phyloP scores from a whole-genome alignment of 305 asterid genomes.

The Petunia hybrid region DNA sequence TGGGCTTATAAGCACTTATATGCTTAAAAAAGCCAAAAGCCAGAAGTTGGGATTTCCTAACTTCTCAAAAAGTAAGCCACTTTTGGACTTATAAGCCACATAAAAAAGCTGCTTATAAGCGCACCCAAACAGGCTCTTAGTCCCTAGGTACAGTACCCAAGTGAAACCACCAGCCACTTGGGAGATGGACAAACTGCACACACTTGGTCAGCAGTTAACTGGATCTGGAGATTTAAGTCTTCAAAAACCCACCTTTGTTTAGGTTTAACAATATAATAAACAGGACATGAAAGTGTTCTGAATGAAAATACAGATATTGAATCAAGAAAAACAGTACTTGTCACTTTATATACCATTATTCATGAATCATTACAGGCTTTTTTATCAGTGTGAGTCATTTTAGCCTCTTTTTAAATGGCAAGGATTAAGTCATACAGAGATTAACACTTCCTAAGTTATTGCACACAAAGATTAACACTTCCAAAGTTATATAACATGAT shows the following conservation, averaged over 20 bases:
- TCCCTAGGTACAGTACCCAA: neutral
- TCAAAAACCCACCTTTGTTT: constrained; percentile 24
- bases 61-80: no score
- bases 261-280: neutral
- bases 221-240: constrained; percentile 11
- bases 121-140: no score
- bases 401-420: no score
- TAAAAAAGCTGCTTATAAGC: no score
- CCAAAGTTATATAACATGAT: neutral
- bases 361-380: neutral
- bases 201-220: constrained; percentile 15
- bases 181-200: neutral
- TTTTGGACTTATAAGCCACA: no score
- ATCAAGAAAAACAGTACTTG: neutral
- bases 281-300: neutral
- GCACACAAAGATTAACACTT: neutral
- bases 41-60: no score
- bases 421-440: neutral
- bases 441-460: neutral
- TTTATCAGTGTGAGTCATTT: neutral
- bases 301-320: neutral
- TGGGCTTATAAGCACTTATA: no score
- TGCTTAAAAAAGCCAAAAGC: no score
- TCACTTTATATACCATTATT: neutral
- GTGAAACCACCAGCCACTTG: neutral